Evolutionary conservation across 2,329 filamentous ascomycete species (phyloP).

Genomic region (Seiridium cupressi): DNA sequence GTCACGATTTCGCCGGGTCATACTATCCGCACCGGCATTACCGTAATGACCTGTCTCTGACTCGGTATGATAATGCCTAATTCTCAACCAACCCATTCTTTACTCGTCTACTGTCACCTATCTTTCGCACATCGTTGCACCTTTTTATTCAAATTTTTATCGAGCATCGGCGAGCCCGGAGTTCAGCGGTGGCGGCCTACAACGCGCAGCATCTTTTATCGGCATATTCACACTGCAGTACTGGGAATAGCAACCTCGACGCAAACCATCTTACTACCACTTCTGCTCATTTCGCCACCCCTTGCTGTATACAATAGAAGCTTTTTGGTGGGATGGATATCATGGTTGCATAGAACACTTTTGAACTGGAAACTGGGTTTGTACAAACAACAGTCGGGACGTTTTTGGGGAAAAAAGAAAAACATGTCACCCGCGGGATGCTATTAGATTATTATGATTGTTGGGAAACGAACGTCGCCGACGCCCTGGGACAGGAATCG

Average conservation of each 20-base stretch:
- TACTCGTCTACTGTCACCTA: slow-evolving; percentile 11
- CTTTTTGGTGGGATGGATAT: background rate
- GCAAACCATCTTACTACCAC: background rate
- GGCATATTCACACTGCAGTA: background rate
- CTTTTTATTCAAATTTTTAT: background rate
- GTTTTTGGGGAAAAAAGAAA: background rate
- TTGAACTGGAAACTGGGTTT: background rate
- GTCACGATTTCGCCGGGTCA: background rate
- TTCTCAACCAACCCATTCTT: slow-evolving; percentile 9
- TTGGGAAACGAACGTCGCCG: background rate
- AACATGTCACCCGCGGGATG: background rate
- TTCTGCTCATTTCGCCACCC: background rate
- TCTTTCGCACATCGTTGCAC: background rate
- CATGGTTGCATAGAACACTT: slow-evolving; percentile 11
- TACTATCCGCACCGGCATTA: background rate
- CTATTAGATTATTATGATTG: slow-evolving; percentile 2
- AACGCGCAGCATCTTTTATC: background rate
- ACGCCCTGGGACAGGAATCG: slow-evolving; percentile 5
- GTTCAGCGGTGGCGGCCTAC: slow-evolving; percentile 5
- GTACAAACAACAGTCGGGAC: background rate
- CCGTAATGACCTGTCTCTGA: slow-evolving; percentile 2
- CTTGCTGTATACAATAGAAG: slow-evolving; percentile 9
- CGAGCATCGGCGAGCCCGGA: slow-evolving; percentile 7
- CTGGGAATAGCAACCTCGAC: background rate
- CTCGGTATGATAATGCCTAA: slow-evolving; percentile 23